phyloP scores from a whole-genome alignment of 192 early-diverging fungal genomes.

The Coemansia sp. region DNA sequence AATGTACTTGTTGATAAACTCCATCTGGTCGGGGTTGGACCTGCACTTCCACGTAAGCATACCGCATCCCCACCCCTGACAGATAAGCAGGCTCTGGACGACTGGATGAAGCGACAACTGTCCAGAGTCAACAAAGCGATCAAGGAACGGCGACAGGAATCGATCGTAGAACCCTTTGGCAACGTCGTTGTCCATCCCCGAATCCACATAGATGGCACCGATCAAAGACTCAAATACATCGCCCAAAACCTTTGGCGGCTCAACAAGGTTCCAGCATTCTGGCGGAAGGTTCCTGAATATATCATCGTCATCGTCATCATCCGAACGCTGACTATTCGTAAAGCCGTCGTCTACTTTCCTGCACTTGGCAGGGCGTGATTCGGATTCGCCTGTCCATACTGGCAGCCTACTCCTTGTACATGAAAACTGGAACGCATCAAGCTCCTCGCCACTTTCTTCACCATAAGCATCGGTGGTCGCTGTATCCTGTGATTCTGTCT shows the following conservation, averaged over 20 bases:
- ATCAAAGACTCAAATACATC: slow-evolving; percentile 88
- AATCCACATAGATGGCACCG: slow-evolving; percentile 86
- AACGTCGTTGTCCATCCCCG: slow-evolving; percentile 61
- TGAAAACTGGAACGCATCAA: neutral
- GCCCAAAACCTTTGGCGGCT: slow-evolving; percentile 83
- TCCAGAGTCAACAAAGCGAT: slow-evolving; percentile 52
- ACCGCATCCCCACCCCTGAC: slow-evolving; percentile 52
- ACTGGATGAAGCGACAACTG: slow-evolving; percentile 49
- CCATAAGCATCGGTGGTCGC: neutral
- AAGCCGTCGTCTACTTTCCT: neutral
- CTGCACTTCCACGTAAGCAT: slow-evolving; percentile 24
- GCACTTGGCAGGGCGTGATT: neutral
- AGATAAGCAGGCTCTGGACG: slow-evolving; percentile 42
- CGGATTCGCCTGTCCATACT: neutral
- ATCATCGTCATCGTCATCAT: slow-evolving; percentile 6
- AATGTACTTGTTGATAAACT: slow-evolving; percentile 29
- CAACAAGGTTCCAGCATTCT: slow-evolving; percentile 77
- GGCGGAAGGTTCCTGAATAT: slow-evolving; percentile 47
- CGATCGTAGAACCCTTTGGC: slow-evolving; percentile 51
- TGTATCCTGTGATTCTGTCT: neutral
- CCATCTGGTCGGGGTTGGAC: slow-evolving; percentile 31
- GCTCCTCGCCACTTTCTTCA: neutral
- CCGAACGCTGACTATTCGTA: neutral
- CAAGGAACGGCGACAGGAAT: slow-evolving; percentile 44
- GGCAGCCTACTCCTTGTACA: neutral